Base-by-base conservation (phyloP, 2,329 filamentous ascomycete genomes). In the Ceratocystis ficicola region DNA sequence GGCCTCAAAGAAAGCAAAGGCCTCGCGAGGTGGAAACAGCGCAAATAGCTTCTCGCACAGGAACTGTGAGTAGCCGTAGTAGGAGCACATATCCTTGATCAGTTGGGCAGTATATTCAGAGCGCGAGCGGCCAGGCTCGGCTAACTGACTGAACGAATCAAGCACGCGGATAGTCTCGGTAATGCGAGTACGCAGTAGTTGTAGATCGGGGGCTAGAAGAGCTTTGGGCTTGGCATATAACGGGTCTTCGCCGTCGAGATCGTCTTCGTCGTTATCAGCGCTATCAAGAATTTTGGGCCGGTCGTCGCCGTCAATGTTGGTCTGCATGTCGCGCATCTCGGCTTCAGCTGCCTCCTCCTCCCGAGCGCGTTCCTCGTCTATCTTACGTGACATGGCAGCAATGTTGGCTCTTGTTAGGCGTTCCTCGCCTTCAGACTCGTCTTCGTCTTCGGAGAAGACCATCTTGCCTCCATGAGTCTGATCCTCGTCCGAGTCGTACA, bases 1-100 rank as follows among this genome's bases (percentile, higher is more conserved):
- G 72, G 93, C 93, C 78, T 99, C 94, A 78, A 99, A 97, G 77
- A 99, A 99, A 65, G 92, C 92, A 71, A 97, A 95, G 0, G 94
- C 94, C 78, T 99, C 94, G 71, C 88, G 86, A 0, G 94, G 90
- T 1, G 91, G 86, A 77, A 99, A 97, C 5, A 99, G 85, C 73
- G 88, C 87, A 78, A 92, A 91, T 17, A 99, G 85, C 80, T 97
- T 99, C 76, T 96, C 90, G 3, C 92, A 94, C n/a, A 99, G 82
- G 77, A 88, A 97, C 46, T 88, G 85, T 2, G 89, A 95, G 79
- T 99, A 99, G 68, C 93, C 92, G 74, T 99, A 99, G 80, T 99
- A 99, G 66, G 88, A 85, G 78, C 91, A 96, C 67, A 97, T 89
- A 73, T 99, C 94, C 76, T 90, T 89, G 68, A 97, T 77, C 65